Conservation (phyloP, 1,284 basidiomycete genomes). For the Lignosus rhinocerotis region DNA sequence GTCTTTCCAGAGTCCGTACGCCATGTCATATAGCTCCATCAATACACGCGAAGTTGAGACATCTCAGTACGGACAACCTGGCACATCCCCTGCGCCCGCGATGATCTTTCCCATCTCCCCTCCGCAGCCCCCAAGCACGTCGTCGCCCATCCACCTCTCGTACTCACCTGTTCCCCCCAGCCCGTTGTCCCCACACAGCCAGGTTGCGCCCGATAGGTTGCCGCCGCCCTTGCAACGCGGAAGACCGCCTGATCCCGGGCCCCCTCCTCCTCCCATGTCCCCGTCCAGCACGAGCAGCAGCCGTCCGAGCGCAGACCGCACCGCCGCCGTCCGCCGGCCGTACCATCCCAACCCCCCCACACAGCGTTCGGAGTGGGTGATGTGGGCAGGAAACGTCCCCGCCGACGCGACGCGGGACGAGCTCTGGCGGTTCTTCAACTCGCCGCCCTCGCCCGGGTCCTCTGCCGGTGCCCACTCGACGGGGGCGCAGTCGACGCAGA, state of each 20-base stretch:
- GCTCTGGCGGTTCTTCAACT: conserved; percentile 84
- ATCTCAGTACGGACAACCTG: conserved; percentile 17
- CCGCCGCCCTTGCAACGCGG: conserved; percentile 7
- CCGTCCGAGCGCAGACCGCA: conserved; percentile 14
- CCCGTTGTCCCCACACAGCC: conserved; percentile 9
- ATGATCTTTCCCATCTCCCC: conserved; percentile 18
- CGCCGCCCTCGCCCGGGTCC: conserved; percentile 27
- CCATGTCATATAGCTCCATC: conserved; percentile 34
- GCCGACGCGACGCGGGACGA: conserved; percentile 86
- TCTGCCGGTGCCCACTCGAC: conserved; percentile 15
- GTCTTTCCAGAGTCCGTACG: conserved; percentile 44
- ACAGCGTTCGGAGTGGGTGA: conserved; percentile 88
- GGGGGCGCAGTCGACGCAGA: conserved; percentile 21
- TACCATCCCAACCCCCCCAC: conserved; percentile 69
- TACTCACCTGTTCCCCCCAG: conserved; percentile 9
- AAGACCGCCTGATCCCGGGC: conserved; percentile 18
- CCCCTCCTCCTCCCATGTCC: conserved; percentile 7
- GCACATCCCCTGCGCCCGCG: conserved; percentile 17
- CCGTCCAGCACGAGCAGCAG: conserved; percentile 15
- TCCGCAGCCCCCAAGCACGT: conserved; percentile 7
- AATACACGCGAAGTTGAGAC: conserved; percentile 25
- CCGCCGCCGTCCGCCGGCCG: conserved; percentile 24
- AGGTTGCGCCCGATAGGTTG: conserved; percentile 4
- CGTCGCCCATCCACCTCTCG: neutral
- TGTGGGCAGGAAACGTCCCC: conserved; percentile 94